Evolutionary conservation across 768 basidiomycete species (phyloP), one percentile per base, ranked within the genome.

Genomic region (button mushroom (Agaricus bisporus)): DNA sequence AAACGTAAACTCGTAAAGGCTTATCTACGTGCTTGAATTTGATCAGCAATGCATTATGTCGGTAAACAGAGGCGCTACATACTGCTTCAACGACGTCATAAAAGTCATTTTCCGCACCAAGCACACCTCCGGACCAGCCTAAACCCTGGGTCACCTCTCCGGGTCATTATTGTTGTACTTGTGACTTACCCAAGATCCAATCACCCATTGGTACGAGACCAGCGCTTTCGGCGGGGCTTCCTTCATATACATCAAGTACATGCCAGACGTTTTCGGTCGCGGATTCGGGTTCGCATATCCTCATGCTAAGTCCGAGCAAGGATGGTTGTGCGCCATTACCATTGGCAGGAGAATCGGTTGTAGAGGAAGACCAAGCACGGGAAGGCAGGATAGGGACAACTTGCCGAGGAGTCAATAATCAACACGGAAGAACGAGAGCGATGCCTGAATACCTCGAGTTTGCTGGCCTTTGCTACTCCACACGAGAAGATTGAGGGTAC

Each of bases 261-360:
- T 98, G 97, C 95, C 97, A 99, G 5, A 99, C 94, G 58, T 88
- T 91, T 63, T 98, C 93, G 17, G 91, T 73, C 14, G 95, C 88
- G 48, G 81, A 76, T 61, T 91, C 86, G 4, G 95, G 94, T 65
- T 90, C 82, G 64, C 97, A 99, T 64, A 98, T 80, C 18, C 95
- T 82, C 82, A 98, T 86, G 63, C 89, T 93, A 6, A 99, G 76
- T 0, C 97, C 97, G 22, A 99, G 77, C n/a, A 98, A 69, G 8
- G 94, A 95, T 4, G 95, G 95, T 61, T 89, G 86, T 4, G 75
- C 69, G 17, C 70, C 71, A 35, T 61, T 66, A 43, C 68, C 69
- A 10, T 69, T 68, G 44, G 71, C 62, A 47, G 25, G 17, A 12
- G 26, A 10, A 50, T 51, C 60, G 18, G 67, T 67, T 52, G 67